Evolutionary conservation across 1,139 yeast genomes (phyloP), one percentile per base, ranked within the genome.

Genomic region (Lizanozyma gosingica): DNA sequence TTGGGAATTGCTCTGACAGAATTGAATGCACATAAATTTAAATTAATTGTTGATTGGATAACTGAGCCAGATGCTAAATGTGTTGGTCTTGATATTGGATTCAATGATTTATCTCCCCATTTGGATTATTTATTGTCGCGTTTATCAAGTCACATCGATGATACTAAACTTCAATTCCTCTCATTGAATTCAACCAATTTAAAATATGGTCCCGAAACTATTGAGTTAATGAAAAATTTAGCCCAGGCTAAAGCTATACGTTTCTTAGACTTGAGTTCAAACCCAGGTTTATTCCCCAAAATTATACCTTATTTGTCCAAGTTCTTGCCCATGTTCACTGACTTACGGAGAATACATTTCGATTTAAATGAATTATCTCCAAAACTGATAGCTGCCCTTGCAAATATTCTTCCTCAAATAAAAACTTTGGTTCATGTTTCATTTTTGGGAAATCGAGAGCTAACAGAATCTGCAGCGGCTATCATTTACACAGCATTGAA

Each of bases 1-100:
- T 59, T 83, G 33, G 92, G 94, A 0, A 57, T 83, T 35, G 90
- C 92, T 0, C 82, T 79, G 54, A 82, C 81, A 50, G 76, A 76
- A 18, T 56, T 83, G 35, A 59, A 75, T 0, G 59, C 64, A 1
- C 63, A 65, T 34, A 86, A 82, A 44, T 58, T 78, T 40, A 63
- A 65, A 41, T 55, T 73, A 2, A 46, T 82, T 17, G 70, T 79
- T 2, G 64, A 70, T 15, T 79, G 83, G 83, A 55, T 70, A 38
- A 53, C 57, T 54, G 51, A 59, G 37, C 56, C 58, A 8, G 43
- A 60, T 14, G 59, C 70, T 4, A 67, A 63, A 43, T 70, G 75
- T 53, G 63, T 70, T 34, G 92, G 92, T 1, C 47, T 83, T 16
- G 94, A 83, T 61, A 48, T 83, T 16, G 94, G 87, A 0, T 83